These are phyloP conservation scores for Salvia rosmarinus DNA, from an alignment of 257 asterid species.

Conservation along the genomic window DNA sequence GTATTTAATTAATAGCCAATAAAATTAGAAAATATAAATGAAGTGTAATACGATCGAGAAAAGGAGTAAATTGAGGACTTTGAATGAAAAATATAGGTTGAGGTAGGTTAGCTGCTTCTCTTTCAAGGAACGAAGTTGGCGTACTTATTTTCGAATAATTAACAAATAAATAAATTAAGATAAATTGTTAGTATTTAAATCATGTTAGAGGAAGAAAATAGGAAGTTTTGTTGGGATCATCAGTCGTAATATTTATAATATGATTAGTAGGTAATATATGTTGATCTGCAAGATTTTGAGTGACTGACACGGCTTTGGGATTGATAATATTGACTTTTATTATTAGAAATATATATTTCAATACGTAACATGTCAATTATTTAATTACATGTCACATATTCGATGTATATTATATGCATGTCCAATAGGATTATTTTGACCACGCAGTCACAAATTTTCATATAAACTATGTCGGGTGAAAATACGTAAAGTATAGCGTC, in stretches of 20 bases:
- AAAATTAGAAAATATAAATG: slow-evolving; percentile 7
- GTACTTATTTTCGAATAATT: background rate
- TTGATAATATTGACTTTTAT: slow-evolving; percentile 37
- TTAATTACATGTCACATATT: no score
- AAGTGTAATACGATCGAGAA: background rate
- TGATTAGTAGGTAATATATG: slow-evolving; percentile 42
- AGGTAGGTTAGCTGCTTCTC: slow-evolving; percentile 40
- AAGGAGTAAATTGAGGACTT: slow-evolving; percentile 18
- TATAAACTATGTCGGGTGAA: no score
- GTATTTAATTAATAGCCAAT: slow-evolving; percentile 20
- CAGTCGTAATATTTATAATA: slow-evolving; percentile 12
- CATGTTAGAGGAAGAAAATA: slow-evolving; percentile 1
- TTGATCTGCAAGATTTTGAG: slow-evolving; percentile 48
- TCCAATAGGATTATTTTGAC: no score
- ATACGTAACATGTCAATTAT: background rate
- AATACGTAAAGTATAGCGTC: no score
- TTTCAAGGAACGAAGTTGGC: slow-evolving; percentile 22
- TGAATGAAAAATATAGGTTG: background rate
- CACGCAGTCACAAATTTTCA: no score
- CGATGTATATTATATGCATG: no score
- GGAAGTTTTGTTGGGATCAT: slow-evolving; percentile 38
- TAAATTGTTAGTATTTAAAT: background rate
- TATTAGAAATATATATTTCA: background rate
- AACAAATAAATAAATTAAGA: background rate
- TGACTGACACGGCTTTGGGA: slow-evolving; percentile 49